These are phyloP conservation scores for Penicillium flavigenum DNA, from an alignment of 495 filamentous ascomycete genomes.

Conservation along the genomic window DNA sequence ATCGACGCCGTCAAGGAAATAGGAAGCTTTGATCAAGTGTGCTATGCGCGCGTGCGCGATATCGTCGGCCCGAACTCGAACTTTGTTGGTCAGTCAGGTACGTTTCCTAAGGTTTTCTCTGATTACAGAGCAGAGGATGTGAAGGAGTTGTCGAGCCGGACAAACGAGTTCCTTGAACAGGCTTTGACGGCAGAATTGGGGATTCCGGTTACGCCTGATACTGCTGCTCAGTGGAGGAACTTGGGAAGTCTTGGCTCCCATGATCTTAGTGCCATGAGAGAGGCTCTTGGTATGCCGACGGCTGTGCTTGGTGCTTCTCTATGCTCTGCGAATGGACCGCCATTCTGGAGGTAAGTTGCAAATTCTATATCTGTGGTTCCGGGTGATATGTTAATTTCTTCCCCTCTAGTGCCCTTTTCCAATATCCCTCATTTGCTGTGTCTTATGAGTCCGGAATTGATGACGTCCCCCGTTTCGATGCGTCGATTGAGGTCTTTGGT, in stretches of 20 bases:
- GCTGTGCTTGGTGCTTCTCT: slow-evolving; percentile 13
- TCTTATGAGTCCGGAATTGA: slow-evolving; percentile 52
- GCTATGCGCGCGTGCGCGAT: slow-evolving; percentile 45
- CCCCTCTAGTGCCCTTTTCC: slow-evolving; percentile 10
- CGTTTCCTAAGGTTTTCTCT: slow-evolving; percentile 36
- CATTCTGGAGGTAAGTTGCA: slow-evolving; percentile 13
- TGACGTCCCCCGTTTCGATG: slow-evolving; percentile 49
- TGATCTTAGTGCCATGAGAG: slow-evolving; percentile 48
- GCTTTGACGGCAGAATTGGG: slow-evolving; percentile 10
- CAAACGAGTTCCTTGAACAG: slow-evolving; percentile 16
- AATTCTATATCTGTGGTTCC: background rate
- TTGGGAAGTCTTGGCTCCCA: slow-evolving; percentile 43
- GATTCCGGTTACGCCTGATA: slow-evolving; percentile 3
- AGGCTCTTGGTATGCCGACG: slow-evolving; percentile 37
- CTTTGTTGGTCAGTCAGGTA: slow-evolving; percentile 47
- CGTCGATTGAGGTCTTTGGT: slow-evolving; percentile 47
- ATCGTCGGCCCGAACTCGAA: slow-evolving; percentile 44
- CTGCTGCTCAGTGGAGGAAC: slow-evolving; percentile 20
- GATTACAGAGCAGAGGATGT: slow-evolving; percentile 29
- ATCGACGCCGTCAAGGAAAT: slow-evolving; percentile 39
- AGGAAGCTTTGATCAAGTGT: slow-evolving; percentile 29
- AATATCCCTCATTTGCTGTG: slow-evolving; percentile 38
- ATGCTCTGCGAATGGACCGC: slow-evolving; percentile 4
- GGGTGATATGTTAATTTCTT: background rate
- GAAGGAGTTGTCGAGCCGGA: slow-evolving; percentile 15